Evolutionary conservation across 495 filamentous ascomycete genomes (phyloP), one percentile per base, ranked within the genome.

Genomic region (Xylaria scruposa): DNA sequence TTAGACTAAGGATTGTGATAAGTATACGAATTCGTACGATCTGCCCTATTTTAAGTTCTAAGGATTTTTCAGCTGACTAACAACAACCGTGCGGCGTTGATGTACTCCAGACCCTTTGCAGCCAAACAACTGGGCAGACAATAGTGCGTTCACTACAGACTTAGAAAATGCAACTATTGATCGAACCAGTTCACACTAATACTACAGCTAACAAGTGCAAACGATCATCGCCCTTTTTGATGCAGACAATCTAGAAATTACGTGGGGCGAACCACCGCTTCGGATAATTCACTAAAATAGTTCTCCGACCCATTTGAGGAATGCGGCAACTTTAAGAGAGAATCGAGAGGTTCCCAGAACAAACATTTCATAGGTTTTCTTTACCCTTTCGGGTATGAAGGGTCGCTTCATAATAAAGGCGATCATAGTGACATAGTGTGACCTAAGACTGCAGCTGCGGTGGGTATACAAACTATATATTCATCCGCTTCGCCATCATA

Each of bases 231-330:
- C 29, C 31, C 56, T 19, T 59, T 59, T 36, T 1, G 15, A 59
- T n/a, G 31, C 29, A 59, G 56, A 15, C 19, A 60, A n/a, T 60
- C 31, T 38, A 5, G n/a, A 60, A 9, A 60, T n/a, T 9, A 29
- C 58, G 33, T 60, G 58, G 31, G 58, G 58, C 58, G 31, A 40
- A 36, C 58, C 58, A 19, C 58, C 58, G 58, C 58, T 38, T 19
- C n/a, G 58, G 58, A 21, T 60, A 19, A 31, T 31, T n/a, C 54
- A 19, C 26, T 59, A 59, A 2, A 38, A 17, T 60, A 60, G 21
- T 31, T 31, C 4, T 6, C 53, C 53, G 53, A 56, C 6, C 53
- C 0, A 21, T 60, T 9, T 38, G 24, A 56, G 51, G 29, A 31
- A 17, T 56, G 53, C 24, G 4, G 26, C 53, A n/a, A 15, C 21